Evolutionary conservation across 2,329 filamentous ascomycete species (phyloP).

Genomic region (Pseudogymnoascus sp.): DNA sequence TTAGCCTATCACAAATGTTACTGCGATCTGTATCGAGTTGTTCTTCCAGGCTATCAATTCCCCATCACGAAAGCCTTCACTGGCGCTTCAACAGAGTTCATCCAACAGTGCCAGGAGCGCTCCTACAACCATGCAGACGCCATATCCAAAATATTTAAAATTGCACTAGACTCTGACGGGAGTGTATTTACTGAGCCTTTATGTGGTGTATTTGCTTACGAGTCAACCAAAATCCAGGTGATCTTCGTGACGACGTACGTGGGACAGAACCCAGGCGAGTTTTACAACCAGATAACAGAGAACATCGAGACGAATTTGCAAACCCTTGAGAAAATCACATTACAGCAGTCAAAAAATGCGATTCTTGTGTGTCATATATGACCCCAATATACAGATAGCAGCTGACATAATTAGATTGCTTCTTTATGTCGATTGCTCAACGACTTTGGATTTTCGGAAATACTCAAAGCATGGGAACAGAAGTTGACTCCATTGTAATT

Average conservation of each 20-base stretch:
- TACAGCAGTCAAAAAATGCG: background rate
- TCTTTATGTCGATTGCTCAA: background rate
- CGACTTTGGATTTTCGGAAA: background rate
- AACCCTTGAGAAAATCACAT: conserved; percentile 10
- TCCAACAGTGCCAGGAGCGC: conserved; percentile 18
- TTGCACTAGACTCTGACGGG: background rate
- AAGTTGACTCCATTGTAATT: background rate
- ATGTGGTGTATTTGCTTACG: conserved; percentile 20
- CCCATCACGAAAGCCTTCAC: conserved; percentile 22
- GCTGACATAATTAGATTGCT: background rate
- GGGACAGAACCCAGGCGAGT: conserved; percentile 16
- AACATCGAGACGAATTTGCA: conserved; percentile 21
- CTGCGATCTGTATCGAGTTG: conserved; percentile 22
- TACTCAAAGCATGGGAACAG: background rate
- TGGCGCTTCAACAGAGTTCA: conserved; percentile 19
- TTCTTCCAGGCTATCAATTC: conserved; percentile 24
- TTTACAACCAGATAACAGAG: conserved; percentile 16
- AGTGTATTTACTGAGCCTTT: conserved; percentile 22
- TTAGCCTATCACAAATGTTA: conserved; percentile 23
- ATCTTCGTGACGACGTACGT: conserved; percentile 22
- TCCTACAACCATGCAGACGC: conserved; percentile 22
- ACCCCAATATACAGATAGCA: conserved; percentile 5
- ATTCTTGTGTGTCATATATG: background rate
- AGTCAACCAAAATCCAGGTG: conserved; percentile 26
- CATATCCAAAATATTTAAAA: conserved; percentile 19